Base-by-base conservation (phyloP, 257 asterid species). In the Apocynum venetum region DNA sequence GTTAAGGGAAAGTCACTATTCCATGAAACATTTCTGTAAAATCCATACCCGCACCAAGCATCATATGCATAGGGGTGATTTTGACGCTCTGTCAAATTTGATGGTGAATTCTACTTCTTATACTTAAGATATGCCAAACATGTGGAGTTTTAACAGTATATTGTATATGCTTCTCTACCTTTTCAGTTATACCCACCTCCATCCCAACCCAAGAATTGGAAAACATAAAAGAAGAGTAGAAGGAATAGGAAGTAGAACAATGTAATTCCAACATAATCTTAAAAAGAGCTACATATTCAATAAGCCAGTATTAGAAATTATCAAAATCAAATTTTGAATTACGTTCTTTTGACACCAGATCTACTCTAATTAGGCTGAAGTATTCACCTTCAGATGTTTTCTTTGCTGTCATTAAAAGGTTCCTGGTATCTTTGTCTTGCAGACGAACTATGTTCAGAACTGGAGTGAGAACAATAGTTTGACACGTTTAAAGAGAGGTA, bases 391-490 rank as follows among this genome's bases (percentile, higher is more conserved):
- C 93, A 66, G 97, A 77, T 77, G 89, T 87, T 72, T 88, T 88
- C 82, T 87, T 92, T 25, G 87, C 95, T n/a, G 96, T 96, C 95
- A 92, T 83, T 75, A 92, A 87, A 25, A 56, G 96, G 97, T 70
- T 93, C 91, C 65, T 90, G 89, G 2, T 90, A 89, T 75, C 95
- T 87, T 82, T 90, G 69, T 79, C 90, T 92, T 20, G 88, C 82
- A 38, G 96, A 87, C 55, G 87, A 80, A 80, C 61, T 19, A 68
- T 82, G 80, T 61, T 89, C 92, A 77, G 80, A 76, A 79, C 77
- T 87, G 65, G 90, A 84, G 83, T 77, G 75, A 52, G 90, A 86
- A 79, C 87, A 91, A 83, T 89, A 86, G 85, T 81, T 84, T 10
- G 87, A 75, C 74, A 77, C 82, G 31, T 82, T 83, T 31, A 91